Base-by-base conservation (phyloP, 1,284 basidiomycete genomes). In the Takashimella koratensis region DNA sequence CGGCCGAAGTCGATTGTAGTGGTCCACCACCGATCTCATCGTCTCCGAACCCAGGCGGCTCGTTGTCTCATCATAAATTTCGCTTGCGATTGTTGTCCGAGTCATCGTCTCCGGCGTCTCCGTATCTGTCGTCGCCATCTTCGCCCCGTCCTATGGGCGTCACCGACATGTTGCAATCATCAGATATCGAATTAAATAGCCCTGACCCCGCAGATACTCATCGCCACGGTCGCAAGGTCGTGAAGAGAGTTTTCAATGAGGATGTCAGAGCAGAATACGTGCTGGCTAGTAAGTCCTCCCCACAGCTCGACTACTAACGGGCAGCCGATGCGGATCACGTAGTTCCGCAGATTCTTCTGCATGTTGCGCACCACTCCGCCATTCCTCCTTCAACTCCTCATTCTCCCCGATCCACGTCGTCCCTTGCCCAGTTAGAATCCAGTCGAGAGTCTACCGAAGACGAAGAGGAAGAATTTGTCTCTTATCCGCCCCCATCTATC, bases 231-330 rank as follows among this genome's bases (percentile, higher is more conserved):
- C 8, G 30, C 8, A 36, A 36, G 16, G 46, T 63, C 0, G 47
- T 55, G 10, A 49, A 47, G 27, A 45, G 52, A 8, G 50, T 49
- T 4, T 43, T 40, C 24, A 24, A 51, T 12, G 52, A 52, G 26
- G 67, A 60, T 13, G 70, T 74, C 24, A 73, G 65, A 49, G 76
- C 74, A 13, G 68, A 76, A 49, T 77, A 77, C 47, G 69, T 74
- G 4, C 52, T 77, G 2, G 64, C 64, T 12, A 74, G 76, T 74
- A 47, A 64, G 68, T 67, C 3, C 11, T 27, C 22, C 13, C 25
- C 13, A 19, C 26, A 4, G 39, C n/a, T 25, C 21, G 21, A 27
- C 25, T 36, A 30, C 16, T 26, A 13, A n/a, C 0, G 3, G 11
- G 16, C 53, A 74, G 75, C 73, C n/a, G 67, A 71, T 30, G 54